Percentiles rank a stretch among this genome's conserved stretches.
These are phyloP conservation scores for Scheffersomyces segobiensis DNA, from an alignment of 1,139 yeast genomes.

Conservation along the genomic window DNA sequence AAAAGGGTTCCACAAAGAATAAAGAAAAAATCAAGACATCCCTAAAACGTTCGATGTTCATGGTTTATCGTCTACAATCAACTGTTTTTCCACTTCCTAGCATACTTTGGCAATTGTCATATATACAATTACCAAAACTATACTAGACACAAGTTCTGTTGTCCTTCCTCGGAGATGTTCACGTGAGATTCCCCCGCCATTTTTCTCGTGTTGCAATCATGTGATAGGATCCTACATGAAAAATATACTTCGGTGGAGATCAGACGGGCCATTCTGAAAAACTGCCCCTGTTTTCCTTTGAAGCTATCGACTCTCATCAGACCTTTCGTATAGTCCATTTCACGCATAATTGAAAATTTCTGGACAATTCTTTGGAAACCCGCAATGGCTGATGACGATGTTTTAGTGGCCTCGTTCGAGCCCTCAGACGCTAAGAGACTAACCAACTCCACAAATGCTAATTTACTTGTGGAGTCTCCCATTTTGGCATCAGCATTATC, in stretches of 20 bases:
- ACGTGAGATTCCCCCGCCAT: not conserved
- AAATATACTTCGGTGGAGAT: not conserved
- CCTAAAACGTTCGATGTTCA: too few species aligned
- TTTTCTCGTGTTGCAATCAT: not conserved
- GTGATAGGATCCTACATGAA: not conserved
- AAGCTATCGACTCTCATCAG: not conserved
- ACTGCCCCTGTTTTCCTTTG: not conserved
- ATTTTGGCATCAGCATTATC: slow-evolving; percentile 47
- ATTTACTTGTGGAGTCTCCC: slow-evolving; percentile 44
- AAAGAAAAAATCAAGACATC: too few species aligned
- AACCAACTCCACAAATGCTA: slow-evolving; percentile 27
- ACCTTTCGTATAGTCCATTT: not conserved
- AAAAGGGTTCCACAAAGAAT: too few species aligned
- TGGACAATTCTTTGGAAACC: not conserved
- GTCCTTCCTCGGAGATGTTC: not conserved
- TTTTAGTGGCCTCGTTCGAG: slow-evolving; percentile 31
- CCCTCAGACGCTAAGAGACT: slow-evolving; percentile 37
- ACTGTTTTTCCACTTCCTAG: too few species aligned
- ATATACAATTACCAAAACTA: not conserved
- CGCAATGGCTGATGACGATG: slow-evolving; percentile 16
- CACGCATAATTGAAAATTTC: not conserved
- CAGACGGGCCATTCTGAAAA: not conserved
- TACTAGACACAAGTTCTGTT: too few species aligned
- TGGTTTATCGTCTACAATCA: too few species aligned
- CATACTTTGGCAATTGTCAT: too few species aligned